Base-by-base conservation (phyloP, 1,139 yeast genomes). In the Pneumocystis sp. region DNA sequence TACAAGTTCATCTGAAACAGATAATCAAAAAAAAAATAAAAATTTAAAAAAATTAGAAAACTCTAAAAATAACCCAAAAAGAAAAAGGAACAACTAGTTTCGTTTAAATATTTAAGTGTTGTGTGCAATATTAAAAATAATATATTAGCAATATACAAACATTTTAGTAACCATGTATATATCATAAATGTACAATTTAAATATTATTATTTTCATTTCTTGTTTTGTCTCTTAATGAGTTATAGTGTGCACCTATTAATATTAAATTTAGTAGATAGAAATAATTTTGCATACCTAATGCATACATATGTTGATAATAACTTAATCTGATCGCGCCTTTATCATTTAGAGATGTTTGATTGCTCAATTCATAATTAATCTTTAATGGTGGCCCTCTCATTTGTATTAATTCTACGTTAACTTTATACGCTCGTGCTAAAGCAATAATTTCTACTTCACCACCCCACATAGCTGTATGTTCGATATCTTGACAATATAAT, bases 371-470 rank as follows among this genome's bases (percentile, higher is more conserved):
- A 66, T 83, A 89, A 70, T 87, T 86, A 65, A 87, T 82, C 59
- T 70, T 74, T 67, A 84, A 77, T 3, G 85, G 80, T 1, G 89
- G 81, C 57, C 89, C 82, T 0, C 95, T 96, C 60, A 89, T 87
- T 78, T 87, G 84, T 75, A 85, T 78, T 5, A 93, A 85, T 63
- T 85, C 80, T n/a, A 91, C 83, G 0, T 90, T 86, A 70, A 88
- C 84, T 66, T 85, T 80, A 71, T 80, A 87, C 10, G 82, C 82
- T 67, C 83, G 81, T 0, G 95, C 81, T 61, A 90, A 78, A 0
- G 97, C 96, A 71, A 89, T 74, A 25, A 91, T 84, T 76, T 93
- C 98, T 79, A 90, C 79, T 72, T 93, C 97, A 4, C 96, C 95
- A 39, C 98, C 98, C 98, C 98, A 93, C 80, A 89, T 83, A 0